phyloP scores from a whole-genome alignment of 2,329 filamentous ascomycete genomes.

The Alternaria gaisen region DNA sequence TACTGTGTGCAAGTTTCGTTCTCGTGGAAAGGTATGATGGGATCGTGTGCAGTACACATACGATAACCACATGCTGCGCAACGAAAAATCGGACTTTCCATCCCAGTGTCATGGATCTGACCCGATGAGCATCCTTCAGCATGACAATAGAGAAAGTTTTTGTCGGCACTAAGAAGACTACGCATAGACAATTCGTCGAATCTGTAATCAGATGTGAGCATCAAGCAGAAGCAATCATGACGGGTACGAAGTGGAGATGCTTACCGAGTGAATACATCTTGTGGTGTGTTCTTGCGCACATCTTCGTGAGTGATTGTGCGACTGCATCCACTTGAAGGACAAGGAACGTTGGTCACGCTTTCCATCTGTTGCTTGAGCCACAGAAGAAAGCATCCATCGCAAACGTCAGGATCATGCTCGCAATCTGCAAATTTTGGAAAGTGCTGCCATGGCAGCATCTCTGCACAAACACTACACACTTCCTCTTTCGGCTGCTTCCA shows the following conservation, averaged over 20 bases:
- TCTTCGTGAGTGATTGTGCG: not conserved
- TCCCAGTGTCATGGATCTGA: constrained; percentile 4
- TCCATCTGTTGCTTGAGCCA: not conserved
- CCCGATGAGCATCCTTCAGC: constrained; percentile 2
- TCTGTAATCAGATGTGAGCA: rapidly evolving
- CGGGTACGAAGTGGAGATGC: rapidly evolving
- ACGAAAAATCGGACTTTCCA: not conserved
- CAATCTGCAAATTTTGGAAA: not conserved
- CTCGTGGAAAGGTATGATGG: constrained; percentile 9
- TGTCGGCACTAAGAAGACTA: not conserved
- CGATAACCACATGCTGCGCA: constrained; percentile 3
- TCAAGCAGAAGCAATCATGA: no score
- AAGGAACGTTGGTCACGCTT: not conserved
- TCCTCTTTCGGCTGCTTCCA: rapidly evolving
- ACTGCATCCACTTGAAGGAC: constrained; percentile 5
- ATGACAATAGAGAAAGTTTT: not conserved
- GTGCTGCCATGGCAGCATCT: no score
- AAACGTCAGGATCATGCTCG: constrained; percentile 2
- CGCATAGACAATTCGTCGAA: constrained; percentile 9
- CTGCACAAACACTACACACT: no score
- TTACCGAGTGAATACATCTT: no score
- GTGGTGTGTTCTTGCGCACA: not conserved
- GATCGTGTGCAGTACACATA: constrained; percentile 8
- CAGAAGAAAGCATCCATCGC: not conserved
- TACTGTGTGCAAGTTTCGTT: constrained; percentile 10